Conservation (phyloP, 2,329 filamentous ascomycete genomes). For the Fusarium napiforme region DNA sequence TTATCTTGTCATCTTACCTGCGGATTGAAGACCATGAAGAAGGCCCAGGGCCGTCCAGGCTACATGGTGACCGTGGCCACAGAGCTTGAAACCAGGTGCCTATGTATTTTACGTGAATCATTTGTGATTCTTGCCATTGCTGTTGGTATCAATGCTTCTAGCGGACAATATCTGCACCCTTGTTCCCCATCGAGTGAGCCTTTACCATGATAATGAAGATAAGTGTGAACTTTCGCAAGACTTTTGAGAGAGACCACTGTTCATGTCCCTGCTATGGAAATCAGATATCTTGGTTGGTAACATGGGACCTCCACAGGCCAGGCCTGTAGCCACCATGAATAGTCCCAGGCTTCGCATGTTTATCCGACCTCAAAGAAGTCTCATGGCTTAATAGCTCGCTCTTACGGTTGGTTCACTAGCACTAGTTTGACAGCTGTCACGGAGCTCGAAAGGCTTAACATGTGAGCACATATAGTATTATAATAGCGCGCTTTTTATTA, state of each 20-base stretch:
- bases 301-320: not conserved
- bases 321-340: not conserved
- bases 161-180: not conserved
- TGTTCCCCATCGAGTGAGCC: slow-evolving; percentile 12
- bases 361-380: not conserved
- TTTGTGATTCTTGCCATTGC: not conserved
- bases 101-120: not conserved
- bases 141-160: slow-evolving; percentile 1
- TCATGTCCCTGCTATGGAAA: not conserved
- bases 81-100: not conserved
- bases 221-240: not conserved
- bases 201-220: slow-evolving; percentile 20
- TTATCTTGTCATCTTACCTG: not conserved
- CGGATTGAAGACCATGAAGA: not conserved
- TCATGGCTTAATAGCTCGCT: not conserved
- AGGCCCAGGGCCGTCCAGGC: not conserved
- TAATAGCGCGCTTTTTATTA: not conserved
- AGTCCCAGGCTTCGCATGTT: not conserved
- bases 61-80: not conserved
- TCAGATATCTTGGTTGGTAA: not conserved
- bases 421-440: not conserved
- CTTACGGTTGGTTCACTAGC: not conserved
- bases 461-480: slow-evolving; percentile 1
- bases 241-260: not conserved
- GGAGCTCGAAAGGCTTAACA: not conserved